A percentile compares a stretch with the other conserved stretches of the same genome.
Evolutionary conservation across 2,329 filamentous ascomycete species (phyloP).

Genomic region (Colletotrichum brevisporum): DNA sequence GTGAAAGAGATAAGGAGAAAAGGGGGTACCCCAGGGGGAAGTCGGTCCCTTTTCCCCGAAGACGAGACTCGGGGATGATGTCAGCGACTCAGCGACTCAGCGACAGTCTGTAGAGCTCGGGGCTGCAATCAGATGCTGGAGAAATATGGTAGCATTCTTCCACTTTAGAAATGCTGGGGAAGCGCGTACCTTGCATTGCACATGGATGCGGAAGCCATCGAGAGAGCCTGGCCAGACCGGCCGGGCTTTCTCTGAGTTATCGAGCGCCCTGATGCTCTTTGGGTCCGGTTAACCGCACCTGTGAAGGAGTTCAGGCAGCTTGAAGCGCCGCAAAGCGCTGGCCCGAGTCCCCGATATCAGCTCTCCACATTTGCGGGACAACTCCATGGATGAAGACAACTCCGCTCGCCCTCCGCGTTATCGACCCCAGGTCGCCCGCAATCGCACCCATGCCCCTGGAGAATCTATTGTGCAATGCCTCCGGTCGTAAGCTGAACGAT

Average conservation of each 20-base stretch:
- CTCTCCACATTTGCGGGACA: slow-evolving; percentile 25
- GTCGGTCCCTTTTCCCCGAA: slow-evolving; percentile 34
- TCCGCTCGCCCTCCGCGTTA: slow-evolving; percentile 31
- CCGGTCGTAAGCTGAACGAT: slow-evolving; percentile 19
- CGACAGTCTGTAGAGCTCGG: slow-evolving; percentile 11
- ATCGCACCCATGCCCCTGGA: neutral
- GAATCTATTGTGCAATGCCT: slow-evolving; percentile 20
- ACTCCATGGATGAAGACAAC: slow-evolving; percentile 22
- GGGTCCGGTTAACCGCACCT: slow-evolving; percentile 29
- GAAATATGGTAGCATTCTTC: slow-evolving; percentile 27
- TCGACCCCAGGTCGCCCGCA: slow-evolving; percentile 16
- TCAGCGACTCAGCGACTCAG: slow-evolving; percentile 20
- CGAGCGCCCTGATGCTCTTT: slow-evolving; percentile 9
- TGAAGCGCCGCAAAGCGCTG: slow-evolving; percentile 38
- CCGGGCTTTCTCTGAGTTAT: neutral
- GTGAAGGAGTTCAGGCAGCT: slow-evolving; percentile 27
- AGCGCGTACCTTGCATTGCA: slow-evolving; percentile 37
- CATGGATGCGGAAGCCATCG: slow-evolving; percentile 20
- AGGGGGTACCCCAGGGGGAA: slow-evolving; percentile 30
- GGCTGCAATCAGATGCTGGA: slow-evolving; percentile 17
- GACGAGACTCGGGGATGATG: slow-evolving; percentile 33
- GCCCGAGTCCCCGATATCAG: slow-evolving; percentile 28
- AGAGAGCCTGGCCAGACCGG: slow-evolving; percentile 19
- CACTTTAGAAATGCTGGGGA: slow-evolving; percentile 28
- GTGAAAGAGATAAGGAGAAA: slow-evolving; percentile 34